Percentiles rank a stretch among this genome's conserved stretches.
Evolutionary conservation across 2,329 filamentous ascomycete genomes (phyloP).

Genomic region (Sporothrix sp.): DNA sequence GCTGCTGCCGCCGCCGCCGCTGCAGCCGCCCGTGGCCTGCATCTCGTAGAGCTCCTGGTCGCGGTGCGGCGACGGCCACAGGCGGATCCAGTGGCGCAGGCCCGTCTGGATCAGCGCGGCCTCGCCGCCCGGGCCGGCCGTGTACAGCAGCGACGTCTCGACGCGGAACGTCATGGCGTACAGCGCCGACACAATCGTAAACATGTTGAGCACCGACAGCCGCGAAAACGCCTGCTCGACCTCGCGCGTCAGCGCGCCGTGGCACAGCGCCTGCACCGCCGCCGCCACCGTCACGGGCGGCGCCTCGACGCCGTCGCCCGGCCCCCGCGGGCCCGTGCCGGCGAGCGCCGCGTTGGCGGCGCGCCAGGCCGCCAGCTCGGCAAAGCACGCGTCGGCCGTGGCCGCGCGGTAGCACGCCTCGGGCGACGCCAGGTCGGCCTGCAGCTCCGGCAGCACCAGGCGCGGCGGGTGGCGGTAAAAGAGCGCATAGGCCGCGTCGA

Average conservation of each 20-base stretch:
- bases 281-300: not conserved
- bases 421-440: slow-evolving; percentile 1
- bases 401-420: not conserved
- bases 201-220: slow-evolving; percentile 4
- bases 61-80: slow-evolving; percentile 4
- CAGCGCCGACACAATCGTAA: slow-evolving; percentile 5
- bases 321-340: not conserved
- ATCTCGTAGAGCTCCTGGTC: slow-evolving; percentile 5
- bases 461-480: slow-evolving; percentile 2
- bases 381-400: slow-evolving; percentile 1
- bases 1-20: not conserved
- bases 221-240: slow-evolving; percentile 1
- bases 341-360: not conserved
- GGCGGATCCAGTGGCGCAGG: not conserved
- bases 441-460: slow-evolving; percentile 1
- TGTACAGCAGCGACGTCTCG: slow-evolving; percentile 4
- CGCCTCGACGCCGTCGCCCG: not conserved
- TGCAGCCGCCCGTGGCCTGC: not conserved
- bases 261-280: not conserved
- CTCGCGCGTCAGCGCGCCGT: not conserved
- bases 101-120: slow-evolving; percentile 5
- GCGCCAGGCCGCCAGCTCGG: not conserved
- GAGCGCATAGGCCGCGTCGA: slow-evolving; percentile 2
- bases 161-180: slow-evolving; percentile 5
- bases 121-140: not conserved